phyloP scores from a whole-genome alignment of 2,329 filamentous ascomycete species.

The Aspergillus sp. region DNA sequence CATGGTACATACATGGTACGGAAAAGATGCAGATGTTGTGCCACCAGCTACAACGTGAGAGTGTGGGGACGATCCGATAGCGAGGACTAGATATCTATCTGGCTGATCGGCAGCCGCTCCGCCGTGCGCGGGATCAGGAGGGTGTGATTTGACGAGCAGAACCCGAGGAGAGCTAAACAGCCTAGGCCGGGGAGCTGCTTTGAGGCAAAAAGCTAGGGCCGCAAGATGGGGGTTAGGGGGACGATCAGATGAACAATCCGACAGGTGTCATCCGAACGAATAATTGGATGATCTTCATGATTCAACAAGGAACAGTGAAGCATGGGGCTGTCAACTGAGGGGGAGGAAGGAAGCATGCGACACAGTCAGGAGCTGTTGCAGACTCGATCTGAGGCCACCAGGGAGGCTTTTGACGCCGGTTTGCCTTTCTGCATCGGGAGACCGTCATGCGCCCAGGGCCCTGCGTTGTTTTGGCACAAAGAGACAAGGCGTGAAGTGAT shows the following conservation, averaged over 20 bases:
- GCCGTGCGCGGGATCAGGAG: slow-evolving; percentile 1
- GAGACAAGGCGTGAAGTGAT: not conserved
- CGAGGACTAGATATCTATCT: not conserved
- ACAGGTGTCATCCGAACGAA: slow-evolving; percentile 10
- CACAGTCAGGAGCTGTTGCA: slow-evolving; percentile 4
- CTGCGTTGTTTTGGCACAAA: not conserved
- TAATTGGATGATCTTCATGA: not conserved
- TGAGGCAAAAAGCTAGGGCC: not conserved
- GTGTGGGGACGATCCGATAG: slow-evolving; percentile 6
- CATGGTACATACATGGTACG: not conserved
- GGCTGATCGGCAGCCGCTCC: slow-evolving; percentile 14
- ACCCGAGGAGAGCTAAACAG: not conserved
- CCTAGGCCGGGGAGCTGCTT: not conserved
- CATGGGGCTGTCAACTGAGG: not conserved
- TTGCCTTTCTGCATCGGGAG: slow-evolving; percentile 12
- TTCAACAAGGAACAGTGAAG: not conserved
- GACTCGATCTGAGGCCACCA: slow-evolving; percentile 12
- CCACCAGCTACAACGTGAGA: not conserved
- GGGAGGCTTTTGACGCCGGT: slow-evolving; percentile 1
- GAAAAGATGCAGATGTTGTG: not conserved
- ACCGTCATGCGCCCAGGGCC: slow-evolving; percentile 16
- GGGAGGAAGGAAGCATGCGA: not conserved
- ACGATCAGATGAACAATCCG: slow-evolving; percentile 16
- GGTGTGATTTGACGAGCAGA: slow-evolving; percentile 10
- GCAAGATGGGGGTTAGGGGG: not conserved